Evolutionary conservation across 352 stramenopile species (phyloP).

Genomic region (Globisporangium alternatum): DNA sequence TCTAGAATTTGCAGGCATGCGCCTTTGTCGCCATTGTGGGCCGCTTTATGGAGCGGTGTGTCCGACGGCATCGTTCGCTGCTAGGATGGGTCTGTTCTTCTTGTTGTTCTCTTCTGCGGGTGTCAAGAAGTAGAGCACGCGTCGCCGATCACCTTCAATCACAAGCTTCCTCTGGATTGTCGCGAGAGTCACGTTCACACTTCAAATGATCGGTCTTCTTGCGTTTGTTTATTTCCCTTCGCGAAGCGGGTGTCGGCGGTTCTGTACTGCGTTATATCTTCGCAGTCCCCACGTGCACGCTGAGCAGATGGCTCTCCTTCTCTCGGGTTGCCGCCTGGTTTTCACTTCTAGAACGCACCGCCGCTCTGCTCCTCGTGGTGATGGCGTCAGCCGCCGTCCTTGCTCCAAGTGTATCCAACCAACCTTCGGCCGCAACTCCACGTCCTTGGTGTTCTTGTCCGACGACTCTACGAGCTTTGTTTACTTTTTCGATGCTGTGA

Average conservation of each 20-base stretch:
- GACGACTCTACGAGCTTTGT: not conserved
- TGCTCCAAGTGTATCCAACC: not conserved
- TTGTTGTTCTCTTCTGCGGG: not conserved
- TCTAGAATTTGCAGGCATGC: slow-evolving; percentile 85
- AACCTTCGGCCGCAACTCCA: not conserved
- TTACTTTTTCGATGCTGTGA: not conserved
- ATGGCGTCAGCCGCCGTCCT: not conserved
- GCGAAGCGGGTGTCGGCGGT: not conserved
- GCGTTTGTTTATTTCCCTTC: not conserved
- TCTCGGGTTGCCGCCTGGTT: not conserved
- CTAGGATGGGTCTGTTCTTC: not conserved
- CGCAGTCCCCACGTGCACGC: not conserved
- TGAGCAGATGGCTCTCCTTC: not conserved
- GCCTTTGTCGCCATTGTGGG: slow-evolving; percentile 89
- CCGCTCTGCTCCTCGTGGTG: slow-evolving; percentile 1
- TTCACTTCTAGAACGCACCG: slow-evolving; percentile 3
- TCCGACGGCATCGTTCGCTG: slow-evolving; percentile 74
- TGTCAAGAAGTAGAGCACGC: not conserved
- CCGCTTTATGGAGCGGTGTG: slow-evolving; percentile 88
- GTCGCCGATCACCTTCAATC: not conserved
- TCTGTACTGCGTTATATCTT: not conserved
- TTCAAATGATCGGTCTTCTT: not conserved
- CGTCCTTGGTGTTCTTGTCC: slow-evolving; percentile 10
- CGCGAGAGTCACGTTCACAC: not conserved
- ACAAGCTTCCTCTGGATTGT: not conserved